These are phyloP conservation scores for Alternaria gansuensis DNA, from an alignment of 2,329 filamentous ascomycete genomes.

Conservation along the genomic window DNA sequence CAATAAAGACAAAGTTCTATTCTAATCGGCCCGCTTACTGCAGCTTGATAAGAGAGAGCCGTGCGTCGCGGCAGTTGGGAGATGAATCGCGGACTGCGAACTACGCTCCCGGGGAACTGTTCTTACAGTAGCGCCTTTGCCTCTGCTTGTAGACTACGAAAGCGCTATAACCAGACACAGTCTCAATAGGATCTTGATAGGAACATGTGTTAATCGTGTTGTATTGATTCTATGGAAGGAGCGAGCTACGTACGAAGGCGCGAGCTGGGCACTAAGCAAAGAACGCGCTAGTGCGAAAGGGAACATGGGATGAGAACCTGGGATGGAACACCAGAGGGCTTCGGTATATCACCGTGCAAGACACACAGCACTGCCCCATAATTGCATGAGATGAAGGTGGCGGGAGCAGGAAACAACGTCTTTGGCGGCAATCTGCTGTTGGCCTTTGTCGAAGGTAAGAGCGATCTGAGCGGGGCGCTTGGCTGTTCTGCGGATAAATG, in stretches of 20 bases:
- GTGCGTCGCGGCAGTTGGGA: background rate
- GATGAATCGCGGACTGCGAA: slow-evolving; percentile 6
- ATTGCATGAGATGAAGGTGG: slow-evolving; percentile 4
- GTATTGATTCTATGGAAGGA: no score
- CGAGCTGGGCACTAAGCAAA: no score
- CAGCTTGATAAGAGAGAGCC: background rate
- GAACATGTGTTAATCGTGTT: no score
- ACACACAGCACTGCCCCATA: background rate
- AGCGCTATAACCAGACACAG: background rate
- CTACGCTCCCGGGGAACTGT: background rate
- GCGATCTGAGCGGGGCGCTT: slow-evolving; percentile 2
- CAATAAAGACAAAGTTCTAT: no score
- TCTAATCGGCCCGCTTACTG: no score
- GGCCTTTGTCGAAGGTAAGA: background rate
- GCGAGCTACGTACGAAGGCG: no score
- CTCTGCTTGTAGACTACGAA: background rate
- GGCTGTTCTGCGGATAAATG: slow-evolving; percentile 1
- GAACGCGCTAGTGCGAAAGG: no score
- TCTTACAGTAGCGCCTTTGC: slow-evolving; percentile 2
- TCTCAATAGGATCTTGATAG: no score
- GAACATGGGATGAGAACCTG: no score
- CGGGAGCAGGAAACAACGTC: slow-evolving; percentile 5
- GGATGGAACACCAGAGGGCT: no score
- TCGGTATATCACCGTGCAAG: no score
- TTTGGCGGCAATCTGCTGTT: slow-evolving; percentile 5